Conservation (phyloP, 1,284 basidiomycete species). For the Trichosporon ovoides region DNA sequence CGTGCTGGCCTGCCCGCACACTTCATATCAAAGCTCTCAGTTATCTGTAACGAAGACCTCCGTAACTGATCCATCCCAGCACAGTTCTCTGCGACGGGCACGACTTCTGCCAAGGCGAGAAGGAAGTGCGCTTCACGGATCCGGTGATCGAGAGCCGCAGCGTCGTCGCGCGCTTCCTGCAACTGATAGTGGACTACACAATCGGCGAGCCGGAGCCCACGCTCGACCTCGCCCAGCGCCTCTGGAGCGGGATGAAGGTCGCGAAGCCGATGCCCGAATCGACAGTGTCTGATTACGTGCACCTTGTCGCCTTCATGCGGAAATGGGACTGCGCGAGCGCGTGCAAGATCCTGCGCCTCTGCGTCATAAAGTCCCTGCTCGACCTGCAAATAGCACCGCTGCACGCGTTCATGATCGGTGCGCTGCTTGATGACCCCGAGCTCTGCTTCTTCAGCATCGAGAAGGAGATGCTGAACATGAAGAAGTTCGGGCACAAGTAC, state of each 20-base stretch:
- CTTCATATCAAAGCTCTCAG: not conserved
- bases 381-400: not conserved
- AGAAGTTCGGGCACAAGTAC: conserved; percentile 1
- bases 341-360: conserved; percentile 4
- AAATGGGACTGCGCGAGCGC: conserved; percentile 2
- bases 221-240: not conserved
- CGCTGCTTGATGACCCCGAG: conserved; percentile 4
- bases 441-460: not conserved
- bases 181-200: not conserved
- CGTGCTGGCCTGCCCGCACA: not conserved
- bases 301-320: not conserved
- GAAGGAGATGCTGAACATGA: conserved; percentile 4
- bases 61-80: too few species aligned
- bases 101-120: not conserved
- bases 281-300: not conserved
- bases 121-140: not conserved
- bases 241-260: not conserved
- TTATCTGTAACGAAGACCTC: too few species aligned
- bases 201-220: not conserved
- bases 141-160: not conserved
- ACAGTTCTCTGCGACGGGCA: not conserved
- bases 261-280: not conserved
- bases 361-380: conserved; percentile 1
- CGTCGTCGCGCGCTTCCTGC: not conserved
- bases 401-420: conserved; percentile 2